Percentiles rank a stretch among this genome's conserved stretches.
These are phyloP conservation scores for Xanthoconium purpureum DNA, from an alignment of 768 basidiomycete genomes.

Conservation along the genomic window DNA sequence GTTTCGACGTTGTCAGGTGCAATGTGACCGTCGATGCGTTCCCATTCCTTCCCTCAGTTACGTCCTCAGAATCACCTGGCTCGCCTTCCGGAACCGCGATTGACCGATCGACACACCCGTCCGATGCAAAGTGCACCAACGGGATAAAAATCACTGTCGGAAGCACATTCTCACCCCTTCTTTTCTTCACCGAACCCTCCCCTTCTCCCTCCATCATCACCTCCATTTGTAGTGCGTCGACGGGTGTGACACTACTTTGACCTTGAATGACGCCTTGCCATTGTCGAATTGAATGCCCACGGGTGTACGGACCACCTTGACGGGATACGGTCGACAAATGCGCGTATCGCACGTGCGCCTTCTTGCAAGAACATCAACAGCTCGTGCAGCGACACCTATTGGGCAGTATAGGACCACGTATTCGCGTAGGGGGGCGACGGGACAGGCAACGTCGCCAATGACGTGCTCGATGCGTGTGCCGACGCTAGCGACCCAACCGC, in stretches of 20 bases:
- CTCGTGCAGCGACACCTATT: conserved; percentile 5
- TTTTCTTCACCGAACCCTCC: conserved; percentile 1
- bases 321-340: conserved; percentile 82
- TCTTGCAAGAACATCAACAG: conserved; percentile 67
- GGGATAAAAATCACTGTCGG: conserved; percentile 93
- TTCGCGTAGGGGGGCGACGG: conserved; percentile 15
- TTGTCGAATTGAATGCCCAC: conserved; percentile 74
- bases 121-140: conserved; percentile 79
- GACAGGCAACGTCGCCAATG: conserved; percentile 20
- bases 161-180: conserved; percentile 32
- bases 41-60: background rate
- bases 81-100: background rate
- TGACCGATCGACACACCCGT: conserved; percentile 27
- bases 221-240: conserved; percentile 42
- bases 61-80: background rate
- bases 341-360: conserved; percentile 79
- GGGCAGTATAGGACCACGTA: background rate
- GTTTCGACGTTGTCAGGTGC: background rate
- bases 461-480: conserved; percentile 15
- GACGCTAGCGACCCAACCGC: conserved; percentile 6
- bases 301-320: conserved; percentile 67
- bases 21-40: conserved; percentile 19
- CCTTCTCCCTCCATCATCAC: background rate
- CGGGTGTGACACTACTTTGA: conserved; percentile 55
- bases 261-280: conserved; percentile 61